Conservation (phyloP, 257 asterid species). For the Cynanchum wilfordii region DNA sequence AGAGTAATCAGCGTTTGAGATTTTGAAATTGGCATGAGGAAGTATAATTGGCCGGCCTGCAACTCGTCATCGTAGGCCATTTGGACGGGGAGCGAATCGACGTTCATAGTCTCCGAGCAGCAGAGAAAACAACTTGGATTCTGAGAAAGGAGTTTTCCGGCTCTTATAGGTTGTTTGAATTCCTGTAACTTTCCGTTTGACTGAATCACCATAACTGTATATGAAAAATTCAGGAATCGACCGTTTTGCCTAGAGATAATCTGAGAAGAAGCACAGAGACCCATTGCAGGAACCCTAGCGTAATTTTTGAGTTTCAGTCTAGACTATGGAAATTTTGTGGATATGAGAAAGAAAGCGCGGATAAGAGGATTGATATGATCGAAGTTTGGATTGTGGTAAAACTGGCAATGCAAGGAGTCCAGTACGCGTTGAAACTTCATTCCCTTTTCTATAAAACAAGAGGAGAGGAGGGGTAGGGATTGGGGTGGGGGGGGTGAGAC, state of each 20-base stretch:
- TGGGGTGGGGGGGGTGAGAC: too few relatives aligned
- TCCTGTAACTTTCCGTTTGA: slow-evolving; percentile 41
- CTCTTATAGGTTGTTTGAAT: slow-evolving; percentile 34
- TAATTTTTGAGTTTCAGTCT: not conserved
- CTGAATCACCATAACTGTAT: slow-evolving; percentile 24
- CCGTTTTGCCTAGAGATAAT: slow-evolving; percentile 6
- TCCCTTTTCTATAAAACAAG: too few relatives aligned
- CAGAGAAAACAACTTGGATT: slow-evolving; percentile 43
- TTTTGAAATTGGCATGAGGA: slow-evolving; percentile 34
- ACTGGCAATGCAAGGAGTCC: too few relatives aligned
- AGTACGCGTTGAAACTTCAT: too few relatives aligned
- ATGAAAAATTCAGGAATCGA: not conserved
- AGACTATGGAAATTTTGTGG: not conserved
- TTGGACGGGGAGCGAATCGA: slow-evolving; percentile 30
- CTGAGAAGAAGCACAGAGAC: slow-evolving; percentile 15
- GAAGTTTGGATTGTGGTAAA: too few relatives aligned
- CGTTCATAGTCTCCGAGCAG: slow-evolving; percentile 44
- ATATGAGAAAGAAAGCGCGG: not conserved
- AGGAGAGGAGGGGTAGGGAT: too few relatives aligned
- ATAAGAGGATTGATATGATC: not conserved
- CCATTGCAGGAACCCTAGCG: not conserved
- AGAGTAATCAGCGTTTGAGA: slow-evolving; percentile 21
- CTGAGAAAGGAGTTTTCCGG: slow-evolving; percentile 35
- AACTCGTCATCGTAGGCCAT: slow-evolving; percentile 30
- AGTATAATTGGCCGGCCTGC: slow-evolving; percentile 27